Base-by-base conservation (phyloP, 768 basidiomycete species). In the Macrolepiota dolichaula region DNA sequence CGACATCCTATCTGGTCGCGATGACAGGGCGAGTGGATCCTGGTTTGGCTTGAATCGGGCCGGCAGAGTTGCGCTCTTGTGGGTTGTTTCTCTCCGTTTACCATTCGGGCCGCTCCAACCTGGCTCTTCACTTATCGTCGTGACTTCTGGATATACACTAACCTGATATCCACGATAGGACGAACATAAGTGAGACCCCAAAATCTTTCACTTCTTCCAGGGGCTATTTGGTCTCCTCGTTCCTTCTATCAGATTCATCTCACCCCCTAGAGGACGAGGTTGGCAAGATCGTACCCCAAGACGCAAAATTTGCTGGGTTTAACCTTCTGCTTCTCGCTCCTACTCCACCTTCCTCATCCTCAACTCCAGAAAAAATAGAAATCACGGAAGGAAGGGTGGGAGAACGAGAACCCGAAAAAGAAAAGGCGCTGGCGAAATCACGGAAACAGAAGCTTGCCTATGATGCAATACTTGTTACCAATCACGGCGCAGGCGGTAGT, bases 131-230 rank as follows among this genome's bases (percentile, higher is more conserved):
- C 51, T 58, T 55, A 60, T 61, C 59, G 29, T 13, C 52, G 60
- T 38, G 44, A 42, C 38, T 46, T 65, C 62, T 27, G 49, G 27
- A 47, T 24, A 38, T 50, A 4, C 19, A 44, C 42, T 56, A 24
- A 55, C 51, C 38, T 24, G 37, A 47, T 29, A 37, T 57, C 50
- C 56, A 49, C 47, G 22, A 70, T 74, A 92, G 91, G 70, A 94
- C 92, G 19, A 94, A 94, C 76, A 92, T 94, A 71, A 91, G 88
- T 46, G 92, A 94, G 73, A 76, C 83, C n/a, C 59, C 69, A 40
- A 70, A 68, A 63, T 68, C 72, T 52, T 83, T 81, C 64, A 63
- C 72, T 59, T 81, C 82, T 32, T 90, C 91, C 66, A 81, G 92
- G 65, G 92, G 92, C 52, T 74, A 77, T 57, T 78, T 94, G 64